Percentiles rank a stretch among this genome's conserved stretches.
These are phyloP conservation scores for Porodaedalea pini DNA, from an alignment of 1,284 basidiomycete species.

Conservation along the genomic window DNA sequence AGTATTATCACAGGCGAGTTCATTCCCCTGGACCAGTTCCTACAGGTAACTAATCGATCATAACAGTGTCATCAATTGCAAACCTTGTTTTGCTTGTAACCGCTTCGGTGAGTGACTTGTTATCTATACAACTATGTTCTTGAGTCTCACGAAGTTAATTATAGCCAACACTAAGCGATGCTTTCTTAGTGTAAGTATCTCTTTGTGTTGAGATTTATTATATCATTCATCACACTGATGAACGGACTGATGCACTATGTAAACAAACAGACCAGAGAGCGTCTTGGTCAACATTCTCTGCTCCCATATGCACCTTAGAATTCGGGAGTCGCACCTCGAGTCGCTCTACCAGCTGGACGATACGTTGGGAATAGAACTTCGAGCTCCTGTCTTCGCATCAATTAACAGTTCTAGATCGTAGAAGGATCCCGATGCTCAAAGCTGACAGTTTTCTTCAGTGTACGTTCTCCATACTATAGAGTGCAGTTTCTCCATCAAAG, in stretches of 20 bases:
- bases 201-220: no score
- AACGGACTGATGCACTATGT: neutral
- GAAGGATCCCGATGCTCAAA: no score
- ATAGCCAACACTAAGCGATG: neutral
- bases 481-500: no score
- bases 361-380: neutral
- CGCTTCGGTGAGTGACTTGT: neutral
- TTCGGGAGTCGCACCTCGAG: neutral
- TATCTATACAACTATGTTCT: neutral
- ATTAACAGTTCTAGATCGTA: no score
- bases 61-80: neutral
- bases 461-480: no score
- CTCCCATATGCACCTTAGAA: slow-evolving; percentile 4
- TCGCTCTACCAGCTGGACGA: neutral
- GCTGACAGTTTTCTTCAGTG: no score
- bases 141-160: neutral
- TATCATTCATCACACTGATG: no score
- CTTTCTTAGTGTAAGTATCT: neutral
- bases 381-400: neutral
- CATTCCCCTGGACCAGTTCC: neutral
- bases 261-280: neutral
- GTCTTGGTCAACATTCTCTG: neutral
- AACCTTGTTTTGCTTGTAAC: neutral
- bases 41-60: neutral
- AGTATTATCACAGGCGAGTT: slow-evolving; percentile 6